Evolutionary conservation across 352 stramenopile species (phyloP), one percentile per base, ranked within the genome.

Genomic region (Phytopythium helicoides): DNA sequence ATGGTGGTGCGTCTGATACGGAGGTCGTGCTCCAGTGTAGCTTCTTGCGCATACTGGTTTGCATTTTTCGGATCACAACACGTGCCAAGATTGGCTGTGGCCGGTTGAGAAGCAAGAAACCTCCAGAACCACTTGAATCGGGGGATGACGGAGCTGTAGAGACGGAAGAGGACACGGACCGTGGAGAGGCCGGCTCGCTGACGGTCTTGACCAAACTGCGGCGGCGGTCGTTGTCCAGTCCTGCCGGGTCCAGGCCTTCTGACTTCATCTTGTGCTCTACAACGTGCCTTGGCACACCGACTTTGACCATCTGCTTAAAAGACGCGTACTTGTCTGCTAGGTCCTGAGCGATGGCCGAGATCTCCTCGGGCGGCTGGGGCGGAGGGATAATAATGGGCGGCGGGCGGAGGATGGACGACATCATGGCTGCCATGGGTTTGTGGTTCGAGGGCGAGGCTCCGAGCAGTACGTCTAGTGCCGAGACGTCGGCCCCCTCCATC

Each of bases 231-330:
- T 33, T 19, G 39, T 82, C 63, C 12, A 90, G 40, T 19, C 79
- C 77, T 8, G 58, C 54, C 3, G 73, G 66, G 25, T 87, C 73
- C 1, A 89, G 52, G 23, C 75, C 73, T 45, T 74, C 71, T 52
- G 61, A 71, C 18, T 45, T 60, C 40, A 86, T 82, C 40, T 88
- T 88, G 45, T 84, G 75, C 54, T 89, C 73, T 0, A 91, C 81
- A 56, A 81, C 47, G 35, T 73, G 72, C 16, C 66, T 65, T 0
- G 81, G 77, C 3, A 89, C 62, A 8, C 78, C 77, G 28, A 86
- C 73, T 35, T 89, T 85, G 40, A 89, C 66, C 81, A 89, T 91
- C 44, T 76, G 59, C 39, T 81, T 76, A 51, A 86, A 91, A 14
- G 72, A 57, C 38, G 67, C 59, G 22, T 87, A 66, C 47, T 84